phyloP scores from a whole-genome alignment of 2,329 filamentous ascomycete species.

The Domatiomyces catenatus region DNA sequence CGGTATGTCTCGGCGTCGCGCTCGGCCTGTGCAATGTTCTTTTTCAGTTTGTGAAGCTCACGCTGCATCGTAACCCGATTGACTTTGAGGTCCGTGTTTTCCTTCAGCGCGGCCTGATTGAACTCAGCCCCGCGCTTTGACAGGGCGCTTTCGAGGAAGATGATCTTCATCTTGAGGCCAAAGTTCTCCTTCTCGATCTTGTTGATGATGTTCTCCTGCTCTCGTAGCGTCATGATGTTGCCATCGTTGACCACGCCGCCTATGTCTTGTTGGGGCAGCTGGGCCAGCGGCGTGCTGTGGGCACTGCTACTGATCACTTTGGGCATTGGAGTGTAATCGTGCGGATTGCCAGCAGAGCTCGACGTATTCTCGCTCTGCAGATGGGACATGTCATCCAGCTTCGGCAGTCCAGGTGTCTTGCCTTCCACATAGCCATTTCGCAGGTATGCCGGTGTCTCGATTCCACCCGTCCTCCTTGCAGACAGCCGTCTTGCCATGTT shows the following conservation, averaged over 20 bases:
- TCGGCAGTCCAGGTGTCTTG: slow-evolving; percentile 59
- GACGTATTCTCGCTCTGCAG: slow-evolving; percentile 50
- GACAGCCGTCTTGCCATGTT: slow-evolving; percentile 43
- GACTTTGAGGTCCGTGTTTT: slow-evolving; percentile 93
- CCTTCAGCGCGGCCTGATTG: slow-evolving; percentile 73
- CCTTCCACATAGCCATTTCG: slow-evolving; percentile 51
- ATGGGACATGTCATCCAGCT: slow-evolving; percentile 54
- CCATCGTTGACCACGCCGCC: slow-evolving; percentile 64
- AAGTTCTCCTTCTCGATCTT: slow-evolving; percentile 98
- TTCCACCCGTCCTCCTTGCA: slow-evolving; percentile 42
- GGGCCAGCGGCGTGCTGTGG: slow-evolving; percentile 65
- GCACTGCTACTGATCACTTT: slow-evolving; percentile 68
- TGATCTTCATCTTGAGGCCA: slow-evolving; percentile 87
- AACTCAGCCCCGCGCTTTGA: slow-evolving; percentile 77
- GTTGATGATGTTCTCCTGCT: slow-evolving; percentile 87
- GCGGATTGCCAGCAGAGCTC: slow-evolving; percentile 45
- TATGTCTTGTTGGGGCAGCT: slow-evolving; percentile 46
- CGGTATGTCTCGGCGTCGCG: slow-evolving; percentile 73
- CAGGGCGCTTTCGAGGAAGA: slow-evolving; percentile 85
- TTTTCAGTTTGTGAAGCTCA: slow-evolving; percentile 74
- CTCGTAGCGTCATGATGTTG: slow-evolving; percentile 77
- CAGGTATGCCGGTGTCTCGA: slow-evolving; percentile 54
- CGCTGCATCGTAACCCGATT: slow-evolving; percentile 78
- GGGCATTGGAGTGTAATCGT: slow-evolving; percentile 58
- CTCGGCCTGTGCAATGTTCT: slow-evolving; percentile 67